phyloP scores from a whole-genome alignment of 192 early-diverging fungal species.

The Gryganskiella cystojenkinii region DNA sequence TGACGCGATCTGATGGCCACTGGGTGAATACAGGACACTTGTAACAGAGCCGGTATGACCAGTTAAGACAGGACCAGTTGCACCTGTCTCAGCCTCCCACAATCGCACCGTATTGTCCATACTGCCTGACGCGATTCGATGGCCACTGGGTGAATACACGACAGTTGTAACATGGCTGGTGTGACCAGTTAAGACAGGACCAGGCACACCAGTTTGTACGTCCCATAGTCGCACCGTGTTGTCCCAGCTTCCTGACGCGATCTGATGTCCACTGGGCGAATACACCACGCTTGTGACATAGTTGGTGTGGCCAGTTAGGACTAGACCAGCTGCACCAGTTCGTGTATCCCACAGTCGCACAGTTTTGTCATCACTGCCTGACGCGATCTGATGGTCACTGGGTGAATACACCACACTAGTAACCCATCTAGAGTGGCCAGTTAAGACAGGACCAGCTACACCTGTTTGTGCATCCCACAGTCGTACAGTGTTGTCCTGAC shows the following conservation, averaged over 20 bases:
- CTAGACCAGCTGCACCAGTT: not conserved
- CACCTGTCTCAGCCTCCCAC: not conserved
- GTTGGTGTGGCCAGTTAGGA: not conserved
- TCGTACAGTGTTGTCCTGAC: no score
- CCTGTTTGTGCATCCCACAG: no score
- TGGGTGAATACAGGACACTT: constrained; percentile 88
- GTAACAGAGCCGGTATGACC: constrained; percentile 92
- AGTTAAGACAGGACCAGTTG: not conserved
- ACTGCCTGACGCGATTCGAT: constrained; percentile 9
- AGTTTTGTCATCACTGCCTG: no score
- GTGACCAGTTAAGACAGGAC: not conserved
- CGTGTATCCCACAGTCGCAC: no score
- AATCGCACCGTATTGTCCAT: not conserved
- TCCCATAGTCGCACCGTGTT: not conserved
- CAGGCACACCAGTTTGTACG: not conserved
- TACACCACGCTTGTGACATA: not conserved
- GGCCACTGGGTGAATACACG: not conserved
- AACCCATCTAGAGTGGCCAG: not conserved
- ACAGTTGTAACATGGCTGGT: not conserved
- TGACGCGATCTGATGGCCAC: constrained; percentile 81
- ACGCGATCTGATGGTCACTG: not conserved
- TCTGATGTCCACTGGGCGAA: not conserved
- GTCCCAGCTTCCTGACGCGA: not conserved
- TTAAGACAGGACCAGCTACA: no score
- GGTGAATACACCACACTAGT: not conserved